These are phyloP conservation scores for Blastomyces percursus DNA, from an alignment of 2,329 filamentous ascomycete genomes.

Conservation along the genomic window DNA sequence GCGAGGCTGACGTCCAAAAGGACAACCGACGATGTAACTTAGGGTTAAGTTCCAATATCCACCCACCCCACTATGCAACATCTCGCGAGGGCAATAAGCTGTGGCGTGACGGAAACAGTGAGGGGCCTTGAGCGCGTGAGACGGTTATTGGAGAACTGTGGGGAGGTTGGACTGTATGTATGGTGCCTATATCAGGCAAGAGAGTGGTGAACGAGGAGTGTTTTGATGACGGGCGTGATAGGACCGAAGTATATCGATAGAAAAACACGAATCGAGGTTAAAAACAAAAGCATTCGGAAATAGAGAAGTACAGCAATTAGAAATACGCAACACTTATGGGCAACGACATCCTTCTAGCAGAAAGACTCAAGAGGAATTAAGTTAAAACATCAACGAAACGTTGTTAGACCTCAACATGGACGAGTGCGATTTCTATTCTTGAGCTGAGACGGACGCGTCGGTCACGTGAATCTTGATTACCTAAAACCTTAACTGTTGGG, in stretches of 20 bases:
- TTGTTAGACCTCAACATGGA: not conserved
- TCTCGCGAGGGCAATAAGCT: slow-evolving; percentile 35
- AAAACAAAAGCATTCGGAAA: slow-evolving; percentile 10
- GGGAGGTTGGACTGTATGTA: slow-evolving; percentile 49
- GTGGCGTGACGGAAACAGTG: slow-evolving; percentile 50
- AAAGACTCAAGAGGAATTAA: not conserved
- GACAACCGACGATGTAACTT: slow-evolving; percentile 59
- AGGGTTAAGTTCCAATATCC: slow-evolving; percentile 93
- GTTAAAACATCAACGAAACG: not conserved
- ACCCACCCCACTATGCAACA: slow-evolving; percentile 45
- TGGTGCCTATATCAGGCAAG: slow-evolving; percentile 23
- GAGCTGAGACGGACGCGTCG: not conserved
- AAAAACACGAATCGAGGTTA: not conserved
- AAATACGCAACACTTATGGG: not conserved
- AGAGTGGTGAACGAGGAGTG: slow-evolving; percentile 26
- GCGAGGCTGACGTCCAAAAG: slow-evolving; percentile 49
- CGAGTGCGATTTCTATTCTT: not conserved
- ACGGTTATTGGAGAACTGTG: slow-evolving; percentile 66
- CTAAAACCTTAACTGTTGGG: not conserved
- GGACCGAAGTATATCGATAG: not conserved
- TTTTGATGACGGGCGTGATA: slow-evolving; percentile 7
- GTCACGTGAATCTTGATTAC: not conserved
- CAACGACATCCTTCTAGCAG: not conserved
- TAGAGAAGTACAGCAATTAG: slow-evolving; percentile 4
- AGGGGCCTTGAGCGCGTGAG: slow-evolving; percentile 43